A percentile compares a stretch with the other conserved stretches of the same genome.
Evolutionary conservation across 2,329 filamentous ascomycete species (phyloP).

Genomic region (Fusarium sp.): DNA sequence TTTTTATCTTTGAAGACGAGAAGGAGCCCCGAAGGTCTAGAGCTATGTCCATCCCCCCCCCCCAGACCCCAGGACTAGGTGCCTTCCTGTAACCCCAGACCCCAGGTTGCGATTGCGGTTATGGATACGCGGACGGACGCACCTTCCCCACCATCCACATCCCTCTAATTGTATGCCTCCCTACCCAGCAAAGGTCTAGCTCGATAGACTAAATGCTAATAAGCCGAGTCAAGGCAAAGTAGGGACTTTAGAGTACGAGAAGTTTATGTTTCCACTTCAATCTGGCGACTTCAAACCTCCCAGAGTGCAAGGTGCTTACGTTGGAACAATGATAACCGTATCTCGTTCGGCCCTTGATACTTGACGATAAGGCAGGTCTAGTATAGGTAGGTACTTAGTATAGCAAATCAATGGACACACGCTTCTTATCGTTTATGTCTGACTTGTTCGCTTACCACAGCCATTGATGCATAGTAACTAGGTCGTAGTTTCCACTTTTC

Average conservation of each 20-base stretch:
- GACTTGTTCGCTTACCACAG: slow-evolving; percentile 17
- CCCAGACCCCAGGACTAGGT: slow-evolving; percentile 15
- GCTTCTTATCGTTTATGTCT: slow-evolving; percentile 20
- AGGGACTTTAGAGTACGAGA: not conserved
- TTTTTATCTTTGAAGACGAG: slow-evolving; percentile 40
- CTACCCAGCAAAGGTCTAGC: not conserved
- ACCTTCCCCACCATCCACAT: slow-evolving; percentile 23
- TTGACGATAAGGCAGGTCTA: slow-evolving; percentile 7
- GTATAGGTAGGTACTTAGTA: not conserved
- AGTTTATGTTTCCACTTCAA: not conserved
- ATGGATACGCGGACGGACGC: slow-evolving; percentile 9
- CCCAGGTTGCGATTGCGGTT: slow-evolving; percentile 16
- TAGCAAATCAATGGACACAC: slow-evolving; percentile 7
- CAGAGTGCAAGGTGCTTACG: not conserved
- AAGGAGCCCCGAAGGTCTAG: slow-evolving; percentile 20
- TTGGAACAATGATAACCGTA: not conserved
- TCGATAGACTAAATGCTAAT: not conserved
- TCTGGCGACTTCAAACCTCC: not conserved
- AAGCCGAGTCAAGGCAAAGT: too few species aligned
- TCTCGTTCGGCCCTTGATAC: slow-evolving; percentile 3
- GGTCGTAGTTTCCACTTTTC: slow-evolving; percentile 12
- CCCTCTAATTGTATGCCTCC: slow-evolving; percentile 5
- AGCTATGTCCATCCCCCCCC: slow-evolving; percentile 1
- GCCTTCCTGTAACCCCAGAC: slow-evolving; percentile 24
- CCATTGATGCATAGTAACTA: not conserved